Evolutionary conservation across 2,329 filamentous ascomycete species (phyloP).

Genomic region (Penicillium digitatum): DNA sequence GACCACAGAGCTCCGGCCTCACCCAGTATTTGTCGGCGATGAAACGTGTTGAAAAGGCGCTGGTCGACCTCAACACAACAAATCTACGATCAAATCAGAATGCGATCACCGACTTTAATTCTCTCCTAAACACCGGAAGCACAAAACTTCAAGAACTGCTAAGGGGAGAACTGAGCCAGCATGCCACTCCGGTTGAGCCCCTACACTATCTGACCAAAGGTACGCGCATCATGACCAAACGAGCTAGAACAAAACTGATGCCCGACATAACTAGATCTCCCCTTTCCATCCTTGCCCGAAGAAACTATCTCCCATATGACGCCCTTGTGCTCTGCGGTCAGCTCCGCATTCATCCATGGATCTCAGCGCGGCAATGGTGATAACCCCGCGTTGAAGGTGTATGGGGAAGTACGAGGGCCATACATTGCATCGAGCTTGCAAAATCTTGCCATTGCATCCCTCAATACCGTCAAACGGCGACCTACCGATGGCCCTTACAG

Average conservation of each 20-base stretch:
- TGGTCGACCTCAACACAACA: conserved; percentile 79
- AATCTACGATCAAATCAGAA: conserved; percentile 90
- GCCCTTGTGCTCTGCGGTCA: conserved; percentile 74
- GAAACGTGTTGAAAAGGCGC: conserved; percentile 80
- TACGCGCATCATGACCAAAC: conserved; percentile 15
- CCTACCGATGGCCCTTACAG: conserved; percentile 76
- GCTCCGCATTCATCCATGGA: conserved; percentile 54
- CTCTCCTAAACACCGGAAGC: conserved; percentile 73
- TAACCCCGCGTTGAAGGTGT: conserved; percentile 73
- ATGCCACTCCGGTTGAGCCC: conserved; percentile 77
- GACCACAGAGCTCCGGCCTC: conserved; percentile 76
- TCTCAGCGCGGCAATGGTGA: conserved; percentile 54
- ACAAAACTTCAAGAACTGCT: conserved; percentile 81
- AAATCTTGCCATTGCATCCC: conserved; percentile 80
- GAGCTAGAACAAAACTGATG: conserved; percentile 3
- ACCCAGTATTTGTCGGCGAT: conserved; percentile 83
- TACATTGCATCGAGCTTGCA: conserved; percentile 79
- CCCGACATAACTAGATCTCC: conserved; percentile 46
- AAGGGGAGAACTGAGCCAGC: conserved; percentile 71
- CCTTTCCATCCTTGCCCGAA: conserved; percentile 75
- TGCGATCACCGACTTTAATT: conserved; percentile 73
- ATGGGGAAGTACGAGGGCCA: conserved; percentile 77
- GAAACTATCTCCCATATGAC: conserved; percentile 72
- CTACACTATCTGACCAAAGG: conserved; percentile 90
- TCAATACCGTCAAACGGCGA: conserved; percentile 75